These are phyloP conservation scores for Colletotrichum siamense DNA, from an alignment of 2,329 filamentous ascomycete genomes.

Conservation along the genomic window DNA sequence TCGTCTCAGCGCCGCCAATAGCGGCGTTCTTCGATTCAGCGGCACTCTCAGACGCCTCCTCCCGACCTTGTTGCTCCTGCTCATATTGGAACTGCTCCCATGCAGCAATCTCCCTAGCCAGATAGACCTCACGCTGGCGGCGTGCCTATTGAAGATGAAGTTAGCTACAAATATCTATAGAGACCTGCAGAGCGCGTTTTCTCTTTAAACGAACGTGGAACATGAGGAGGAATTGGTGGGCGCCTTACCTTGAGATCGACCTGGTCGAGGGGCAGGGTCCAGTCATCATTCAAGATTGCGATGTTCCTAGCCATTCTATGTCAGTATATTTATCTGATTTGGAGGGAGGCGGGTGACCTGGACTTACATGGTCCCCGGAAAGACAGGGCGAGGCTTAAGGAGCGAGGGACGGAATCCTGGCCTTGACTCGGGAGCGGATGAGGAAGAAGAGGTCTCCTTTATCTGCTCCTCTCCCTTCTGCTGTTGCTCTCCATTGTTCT, in stretches of 20 bases:
- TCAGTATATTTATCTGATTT: accelerated
- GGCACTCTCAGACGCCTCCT: accelerated
- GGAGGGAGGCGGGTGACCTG: accelerated
- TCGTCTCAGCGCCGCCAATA: not conserved
- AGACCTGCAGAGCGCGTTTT: not conserved
- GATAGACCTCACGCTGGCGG: not conserved
- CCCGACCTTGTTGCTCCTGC: not conserved
- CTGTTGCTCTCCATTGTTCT: not conserved
- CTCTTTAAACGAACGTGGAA: not conserved
- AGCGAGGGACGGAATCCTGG: accelerated
- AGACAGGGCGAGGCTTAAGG: not conserved
- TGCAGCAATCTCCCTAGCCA: not conserved
- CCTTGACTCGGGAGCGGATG: not conserved
- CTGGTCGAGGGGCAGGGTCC: not conserved
- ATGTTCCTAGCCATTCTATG: not conserved
- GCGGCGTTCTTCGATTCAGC: accelerated
- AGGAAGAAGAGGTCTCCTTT: not conserved
- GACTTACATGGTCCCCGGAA: not conserved
- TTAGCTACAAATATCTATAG: accelerated
- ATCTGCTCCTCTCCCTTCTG: not conserved
- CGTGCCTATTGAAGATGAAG: accelerated
- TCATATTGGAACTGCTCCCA: not conserved
- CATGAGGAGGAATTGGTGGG: not conserved
- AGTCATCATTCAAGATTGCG: not conserved
- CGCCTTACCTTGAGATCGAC: not conserved